These are phyloP conservation scores for Plasmodium falciparum DNA, from an alignment of 169 alveolate species.

Conservation along the genomic window DNA sequence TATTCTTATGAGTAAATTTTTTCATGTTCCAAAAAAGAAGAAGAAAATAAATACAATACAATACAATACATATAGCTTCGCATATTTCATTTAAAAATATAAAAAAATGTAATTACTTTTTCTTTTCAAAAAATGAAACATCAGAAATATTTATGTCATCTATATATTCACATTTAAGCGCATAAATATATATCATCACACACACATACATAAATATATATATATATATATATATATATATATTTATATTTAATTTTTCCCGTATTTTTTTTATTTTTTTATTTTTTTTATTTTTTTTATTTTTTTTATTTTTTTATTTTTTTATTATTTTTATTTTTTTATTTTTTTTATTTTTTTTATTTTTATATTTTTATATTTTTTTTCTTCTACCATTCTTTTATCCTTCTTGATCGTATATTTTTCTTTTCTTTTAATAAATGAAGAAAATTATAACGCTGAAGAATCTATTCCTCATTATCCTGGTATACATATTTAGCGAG, in stretches of 20 bases:
- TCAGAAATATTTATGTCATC: not conserved
- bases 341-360: too few species aligned
- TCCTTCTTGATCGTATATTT: too few species aligned
- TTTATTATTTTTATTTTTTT: too few species aligned
- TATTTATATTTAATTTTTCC: not conserved
- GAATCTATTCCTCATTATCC: slow-evolving; percentile 7
- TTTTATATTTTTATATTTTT: not conserved
- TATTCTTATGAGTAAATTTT: too few species aligned
- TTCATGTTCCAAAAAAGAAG: too few species aligned
- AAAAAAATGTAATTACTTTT: too few species aligned
- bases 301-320: too few species aligned
- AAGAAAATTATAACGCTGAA: slow-evolving; percentile 15
- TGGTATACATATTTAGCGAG: not conserved
- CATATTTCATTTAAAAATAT: too few species aligned
- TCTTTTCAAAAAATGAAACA: not conserved
- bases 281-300: too few species aligned
- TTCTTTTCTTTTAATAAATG: slow-evolving; percentile 13
- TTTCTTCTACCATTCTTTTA: not conserved
- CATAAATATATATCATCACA: not conserved
- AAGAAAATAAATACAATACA: too few species aligned
- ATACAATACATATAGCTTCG: too few species aligned
- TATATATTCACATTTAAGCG: not conserved
- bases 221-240: slow-evolving; percentile 5
- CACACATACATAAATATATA: not conserved
- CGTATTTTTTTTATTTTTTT: not conserved